Evolutionary conservation across 345 rosid genomes (phyloP).

Genomic region (Rhizophora apiculata): DNA sequence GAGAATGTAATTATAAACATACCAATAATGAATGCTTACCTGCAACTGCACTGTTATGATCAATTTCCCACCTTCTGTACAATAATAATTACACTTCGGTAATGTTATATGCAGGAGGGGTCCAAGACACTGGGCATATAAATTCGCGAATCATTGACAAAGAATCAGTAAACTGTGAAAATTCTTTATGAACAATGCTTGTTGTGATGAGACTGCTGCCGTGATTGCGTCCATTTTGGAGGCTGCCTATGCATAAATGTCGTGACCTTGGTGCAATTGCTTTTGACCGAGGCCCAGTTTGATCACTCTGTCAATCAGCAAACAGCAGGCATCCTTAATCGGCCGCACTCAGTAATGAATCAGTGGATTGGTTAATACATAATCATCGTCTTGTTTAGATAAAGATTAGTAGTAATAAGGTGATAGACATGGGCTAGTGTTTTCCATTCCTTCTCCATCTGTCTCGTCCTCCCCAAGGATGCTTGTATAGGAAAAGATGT

Average conservation of each 20-base stretch:
- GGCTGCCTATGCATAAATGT: conserved; percentile 10
- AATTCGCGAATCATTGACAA: conserved; percentile 10
- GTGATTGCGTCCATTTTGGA: conserved; percentile 12
- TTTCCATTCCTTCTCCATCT: too few species aligned
- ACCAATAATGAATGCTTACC: neutral
- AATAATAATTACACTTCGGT: neutral
- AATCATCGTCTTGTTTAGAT: conserved; percentile 6
- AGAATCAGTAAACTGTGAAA: conserved; percentile 2
- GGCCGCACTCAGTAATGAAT: conserved; percentile 15
- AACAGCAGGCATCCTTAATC: conserved; percentile 8
- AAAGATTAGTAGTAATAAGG: conserved; percentile 2
- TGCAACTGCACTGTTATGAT: neutral
- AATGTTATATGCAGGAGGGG: conserved; percentile 31
- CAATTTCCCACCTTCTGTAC: neutral
- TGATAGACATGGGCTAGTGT: neutral
- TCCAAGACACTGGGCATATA: conserved; percentile 28
- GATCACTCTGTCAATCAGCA: conserved; percentile 1
- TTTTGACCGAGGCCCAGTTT: conserved; percentile 4
- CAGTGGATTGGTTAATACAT: neutral
- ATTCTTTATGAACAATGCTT: neutral
- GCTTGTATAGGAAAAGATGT: too few species aligned
- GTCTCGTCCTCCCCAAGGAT: too few species aligned
- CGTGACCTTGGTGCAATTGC: conserved; percentile 13
- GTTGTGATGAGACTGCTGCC: conserved; percentile 1
- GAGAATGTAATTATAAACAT: neutral